A percentile compares a stretch with the other conserved stretches of the same genome.
These are phyloP conservation scores for Colletotrichum graminicola DNA, from an alignment of 2,329 filamentous ascomycete species.

Conservation along the genomic window DNA sequence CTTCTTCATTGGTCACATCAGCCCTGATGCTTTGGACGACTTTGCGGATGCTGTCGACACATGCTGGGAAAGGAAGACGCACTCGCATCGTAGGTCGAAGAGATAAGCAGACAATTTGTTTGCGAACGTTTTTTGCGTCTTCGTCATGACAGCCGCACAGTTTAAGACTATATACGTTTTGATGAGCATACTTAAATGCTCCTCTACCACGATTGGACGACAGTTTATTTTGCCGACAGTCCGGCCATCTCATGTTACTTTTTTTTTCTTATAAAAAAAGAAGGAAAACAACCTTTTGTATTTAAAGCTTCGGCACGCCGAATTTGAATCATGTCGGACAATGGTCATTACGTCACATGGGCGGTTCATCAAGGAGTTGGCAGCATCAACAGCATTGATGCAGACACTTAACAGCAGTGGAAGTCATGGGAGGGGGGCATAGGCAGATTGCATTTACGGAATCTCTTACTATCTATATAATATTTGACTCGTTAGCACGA, in stretches of 20 bases:
- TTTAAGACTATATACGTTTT: conserved; percentile 19
- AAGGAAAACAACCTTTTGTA: not conserved
- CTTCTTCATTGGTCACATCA: conserved; percentile 67
- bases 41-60: conserved; percentile 61
- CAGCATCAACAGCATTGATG: not conserved
- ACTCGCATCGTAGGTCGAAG: conserved; percentile 45
- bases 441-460: conserved; percentile 9
- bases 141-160: conserved; percentile 2
- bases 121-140: conserved; percentile 26
- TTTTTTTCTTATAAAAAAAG: not conserved
- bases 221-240: conserved; percentile 11
- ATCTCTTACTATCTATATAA: conserved; percentile 13
- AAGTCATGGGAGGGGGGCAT: conserved; percentile 16
- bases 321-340: not conserved
- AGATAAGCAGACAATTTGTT: not conserved
- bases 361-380: not conserved
- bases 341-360: not conserved
- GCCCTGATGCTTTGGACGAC: conserved; percentile 53
- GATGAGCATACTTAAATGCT: not conserved
- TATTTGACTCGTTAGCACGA: not conserved
- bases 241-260: conserved; percentile 2
- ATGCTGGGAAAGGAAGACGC: conserved; percentile 63
- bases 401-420: conserved; percentile 2
- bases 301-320: not conserved
- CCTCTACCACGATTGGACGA: conserved; percentile 4